These are phyloP conservation scores for Phytophthora sojae DNA, from an alignment of 352 stramenopile species.

Conservation along the genomic window DNA sequence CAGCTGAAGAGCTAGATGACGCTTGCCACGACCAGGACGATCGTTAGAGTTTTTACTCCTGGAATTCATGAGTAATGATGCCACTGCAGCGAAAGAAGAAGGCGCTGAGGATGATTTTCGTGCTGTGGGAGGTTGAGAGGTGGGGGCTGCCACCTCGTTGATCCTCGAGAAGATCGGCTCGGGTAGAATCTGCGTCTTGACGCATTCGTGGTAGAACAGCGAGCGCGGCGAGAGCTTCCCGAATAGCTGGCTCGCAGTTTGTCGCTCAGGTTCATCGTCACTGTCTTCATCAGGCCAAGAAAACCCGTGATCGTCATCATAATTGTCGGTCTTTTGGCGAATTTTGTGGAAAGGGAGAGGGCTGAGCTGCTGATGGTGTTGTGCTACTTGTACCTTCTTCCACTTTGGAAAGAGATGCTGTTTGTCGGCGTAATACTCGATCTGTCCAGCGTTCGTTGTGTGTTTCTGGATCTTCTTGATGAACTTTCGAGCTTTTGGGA, in stretches of 20 bases:
- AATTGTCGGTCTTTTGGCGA: not conserved
- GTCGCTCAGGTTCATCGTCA: conserved; percentile 21
- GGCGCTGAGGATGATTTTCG: conserved; percentile 4
- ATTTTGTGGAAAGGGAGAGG: conserved; percentile 3
- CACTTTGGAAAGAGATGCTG: conserved; percentile 79
- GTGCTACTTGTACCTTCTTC: conserved; percentile 69
- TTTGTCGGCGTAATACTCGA: conserved; percentile 75
- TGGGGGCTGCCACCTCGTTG: conserved; percentile 40
- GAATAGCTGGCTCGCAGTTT: conserved; percentile 29
- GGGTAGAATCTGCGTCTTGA: conserved; percentile 62
- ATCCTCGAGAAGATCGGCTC: conserved; percentile 81
- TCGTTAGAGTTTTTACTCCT: conserved; percentile 33
- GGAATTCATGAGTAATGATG: conserved; percentile 46
- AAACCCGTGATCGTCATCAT: not conserved
- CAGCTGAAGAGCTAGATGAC: conserved; percentile 61
- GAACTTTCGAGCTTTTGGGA: conserved; percentile 71
- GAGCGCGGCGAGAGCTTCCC: conserved; percentile 65
- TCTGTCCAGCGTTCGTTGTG: conserved; percentile 62
- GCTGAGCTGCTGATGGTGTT: conserved; percentile 53
- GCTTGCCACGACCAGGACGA: conserved; percentile 50
- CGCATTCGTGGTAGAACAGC: conserved; percentile 74
- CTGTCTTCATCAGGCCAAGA: not conserved
- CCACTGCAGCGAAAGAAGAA: conserved; percentile 47
- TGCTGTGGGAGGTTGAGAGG: conserved; percentile 23
- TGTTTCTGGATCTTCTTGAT: conserved; percentile 72